Base-by-base conservation (phyloP, 768 basidiomycete species). In the Phaffia australis region DNA sequence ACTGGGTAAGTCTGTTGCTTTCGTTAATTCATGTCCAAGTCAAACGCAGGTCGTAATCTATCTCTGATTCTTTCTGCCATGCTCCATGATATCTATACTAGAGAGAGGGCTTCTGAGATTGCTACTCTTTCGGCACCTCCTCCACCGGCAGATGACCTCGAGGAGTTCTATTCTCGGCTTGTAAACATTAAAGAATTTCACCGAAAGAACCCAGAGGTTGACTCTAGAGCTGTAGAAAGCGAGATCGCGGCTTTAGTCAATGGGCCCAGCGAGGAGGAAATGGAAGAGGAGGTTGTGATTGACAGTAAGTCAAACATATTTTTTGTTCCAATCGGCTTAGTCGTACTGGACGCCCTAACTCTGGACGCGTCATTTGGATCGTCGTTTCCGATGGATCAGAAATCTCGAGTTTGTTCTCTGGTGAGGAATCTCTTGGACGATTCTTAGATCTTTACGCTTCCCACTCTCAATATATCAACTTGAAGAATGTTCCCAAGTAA, bases 121-220 rank as follows among this genome's bases (percentile, higher is more conserved):
- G 65, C 71, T 3, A 57, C 72, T 1, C 61, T 78, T 0, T 75
- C 76, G 3, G 71, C 72, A 0, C 75, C 77, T 14, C 71, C 74
- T 47, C 70, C 72, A 69, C 72, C 30, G 3, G 73, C 75, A 55
- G 77, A 76, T 35, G 79, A 97, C 78, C 81, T 98, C 60, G 85
- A 86, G 56, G 90, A 94, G 77, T 99, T 99, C 80, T 98, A 99
- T 79, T 81, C 86, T 76, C 86, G 95, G 80, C 85, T 98, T 81
- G 86, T 84, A 75, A 91, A 88, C 83, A 85, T 98, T 78, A 89
- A 93, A 79, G 91, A 93, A 75, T 90, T 94, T 83, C 86, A 98
- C 81, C 83, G 82, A 79, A 89, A 89, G 81, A 92, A 97, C 82
- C 92, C 92, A 79, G 88, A 93, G 42, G 56, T 64, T 19, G 62